Evolutionary conservation across 495 filamentous ascomycete genomes (phyloP), one percentile per base, ranked within the genome.

Genomic region (Aspergillus hancockii): DNA sequence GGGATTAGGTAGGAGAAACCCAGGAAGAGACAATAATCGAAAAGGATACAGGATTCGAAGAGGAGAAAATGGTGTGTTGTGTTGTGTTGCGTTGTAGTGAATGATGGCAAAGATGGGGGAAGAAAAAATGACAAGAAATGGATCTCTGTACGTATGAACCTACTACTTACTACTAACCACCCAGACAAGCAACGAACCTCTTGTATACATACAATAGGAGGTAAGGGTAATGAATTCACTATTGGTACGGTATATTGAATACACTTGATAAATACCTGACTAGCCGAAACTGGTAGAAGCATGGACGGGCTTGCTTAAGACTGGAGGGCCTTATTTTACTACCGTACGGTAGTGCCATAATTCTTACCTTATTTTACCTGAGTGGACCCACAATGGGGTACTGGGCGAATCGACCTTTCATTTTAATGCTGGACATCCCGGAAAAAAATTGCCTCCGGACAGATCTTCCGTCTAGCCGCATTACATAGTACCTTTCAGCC

Each of bases 371-470:
- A 47, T 47, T 47, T 47, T 47, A 23, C 43, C 43, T 47, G 43
- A 1, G 16, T 9, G 3, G 43, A 47, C 43, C 43, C 43, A 47
- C 43, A n/a, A 8, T 12, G 38, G 38, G 2, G 14, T 28, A 28
- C 25, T 28, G 25, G 14, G 16, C 14, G 13, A 36, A 18, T 41
- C 38, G 14, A 41, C 14, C 16, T 12, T n/a, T n/a, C n/a, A n/a
- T n/a, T n/a, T n/a, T 36, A 9, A 36, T 36, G 25, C 3, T 28
- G 36, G 23, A 22, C 50, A 13, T 43, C 14, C 52, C 45, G 50
- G 47, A 52, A 49, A 49, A 60, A 50, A 52, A 43, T 47, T 49
- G 49, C 47, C 56, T 56, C 55, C 55, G 52, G 51, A 55, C 45
- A 34, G 55, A 63, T 58, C 60, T 52, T 49, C 54, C 30, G 57